A percentile compares a stretch with the other conserved stretches of the same genome.
Evolutionary conservation across 495 filamentous ascomycete genomes (phyloP).

Genomic region (Venustampulla echinocandica): DNA sequence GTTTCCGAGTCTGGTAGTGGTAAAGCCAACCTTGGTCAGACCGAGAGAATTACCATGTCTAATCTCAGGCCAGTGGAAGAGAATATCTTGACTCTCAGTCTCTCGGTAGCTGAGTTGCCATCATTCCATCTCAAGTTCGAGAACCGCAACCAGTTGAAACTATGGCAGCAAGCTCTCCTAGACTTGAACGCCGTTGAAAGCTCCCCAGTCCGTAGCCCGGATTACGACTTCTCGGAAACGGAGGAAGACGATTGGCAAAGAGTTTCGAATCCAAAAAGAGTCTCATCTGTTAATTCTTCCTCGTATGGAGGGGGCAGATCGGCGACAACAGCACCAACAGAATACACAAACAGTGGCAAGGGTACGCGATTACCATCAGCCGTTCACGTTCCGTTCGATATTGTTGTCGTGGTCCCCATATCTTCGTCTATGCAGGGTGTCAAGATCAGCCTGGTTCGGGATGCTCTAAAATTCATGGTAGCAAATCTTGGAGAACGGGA

Average conservation of each 20-base stretch:
- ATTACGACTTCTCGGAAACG: constrained; percentile 72
- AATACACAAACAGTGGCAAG: constrained; percentile 62
- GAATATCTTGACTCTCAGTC: constrained; percentile 76
- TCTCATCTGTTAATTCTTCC: constrained; percentile 74
- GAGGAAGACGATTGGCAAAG: constrained; percentile 90
- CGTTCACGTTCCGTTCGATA: constrained; percentile 85
- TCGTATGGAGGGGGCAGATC: constrained; percentile 79
- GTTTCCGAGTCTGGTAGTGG: constrained; percentile 55
- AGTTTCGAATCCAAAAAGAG: constrained; percentile 59
- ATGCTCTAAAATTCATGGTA: constrained; percentile 89
- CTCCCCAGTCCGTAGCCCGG: constrained; percentile 51
- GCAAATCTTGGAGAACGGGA: constrained; percentile 86
- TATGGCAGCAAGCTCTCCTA: constrained; percentile 82
- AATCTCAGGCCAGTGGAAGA: constrained; percentile 50
- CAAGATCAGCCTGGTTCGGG: constrained; percentile 93
- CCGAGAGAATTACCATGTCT: constrained; percentile 25
- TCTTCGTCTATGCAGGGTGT: constrained; percentile 98
- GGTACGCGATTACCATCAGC: constrained; percentile 47
- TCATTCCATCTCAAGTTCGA: constrained; percentile 93
- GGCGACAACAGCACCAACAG: constrained; percentile 67
- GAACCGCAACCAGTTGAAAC: constrained; percentile 73
- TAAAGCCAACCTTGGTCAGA: constrained; percentile 17
- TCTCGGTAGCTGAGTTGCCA: constrained; percentile 91
- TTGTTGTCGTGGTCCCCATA: constrained; percentile 94
- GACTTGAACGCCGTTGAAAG: constrained; percentile 67